phyloP scores from a whole-genome alignment of 2,329 filamentous ascomycete species.

The Fusarium nematophilum region DNA sequence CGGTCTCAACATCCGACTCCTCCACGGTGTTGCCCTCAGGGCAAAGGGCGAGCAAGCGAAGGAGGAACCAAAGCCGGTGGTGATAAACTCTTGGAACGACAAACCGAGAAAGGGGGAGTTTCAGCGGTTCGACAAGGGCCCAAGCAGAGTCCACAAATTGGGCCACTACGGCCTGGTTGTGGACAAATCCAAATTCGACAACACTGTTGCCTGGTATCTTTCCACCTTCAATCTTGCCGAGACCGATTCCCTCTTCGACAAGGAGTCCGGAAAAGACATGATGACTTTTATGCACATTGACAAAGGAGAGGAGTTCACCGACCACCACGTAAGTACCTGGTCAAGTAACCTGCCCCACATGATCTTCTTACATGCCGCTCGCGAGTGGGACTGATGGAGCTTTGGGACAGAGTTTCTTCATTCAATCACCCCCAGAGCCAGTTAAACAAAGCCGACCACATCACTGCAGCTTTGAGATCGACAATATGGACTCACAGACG shows the following conservation, averaged over 20 bases:
- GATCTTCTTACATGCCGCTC: no score
- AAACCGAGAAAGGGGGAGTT: not conserved
- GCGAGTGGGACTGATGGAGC: no score
- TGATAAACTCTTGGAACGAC: not conserved
- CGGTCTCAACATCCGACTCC: not conserved
- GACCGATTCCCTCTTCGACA: constrained; percentile 45
- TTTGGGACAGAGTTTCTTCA: no score
- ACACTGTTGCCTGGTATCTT: constrained; percentile 51
- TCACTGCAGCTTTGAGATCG: constrained; percentile 57
- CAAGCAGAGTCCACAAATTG: constrained; percentile 12
- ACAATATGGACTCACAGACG: constrained; percentile 70
- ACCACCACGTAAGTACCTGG: constrained; percentile 62
- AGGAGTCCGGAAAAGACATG: constrained; percentile 24
- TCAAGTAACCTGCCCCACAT: no score
- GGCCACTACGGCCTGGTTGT: constrained; percentile 19
- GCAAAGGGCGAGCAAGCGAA: not conserved
- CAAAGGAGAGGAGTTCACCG: constrained; percentile 58
- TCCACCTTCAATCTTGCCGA: constrained; percentile 55
- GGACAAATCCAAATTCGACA: constrained; percentile 49
- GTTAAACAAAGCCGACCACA: no score
- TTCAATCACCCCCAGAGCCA: no score
- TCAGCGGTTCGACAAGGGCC: constrained; percentile 3
- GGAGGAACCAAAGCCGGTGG: not conserved
- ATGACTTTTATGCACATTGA: constrained; percentile 66
- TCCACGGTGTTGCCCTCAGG: not conserved